phyloP scores from a whole-genome alignment of 495 filamentous ascomycete genomes.

The Talaromyces liani region DNA sequence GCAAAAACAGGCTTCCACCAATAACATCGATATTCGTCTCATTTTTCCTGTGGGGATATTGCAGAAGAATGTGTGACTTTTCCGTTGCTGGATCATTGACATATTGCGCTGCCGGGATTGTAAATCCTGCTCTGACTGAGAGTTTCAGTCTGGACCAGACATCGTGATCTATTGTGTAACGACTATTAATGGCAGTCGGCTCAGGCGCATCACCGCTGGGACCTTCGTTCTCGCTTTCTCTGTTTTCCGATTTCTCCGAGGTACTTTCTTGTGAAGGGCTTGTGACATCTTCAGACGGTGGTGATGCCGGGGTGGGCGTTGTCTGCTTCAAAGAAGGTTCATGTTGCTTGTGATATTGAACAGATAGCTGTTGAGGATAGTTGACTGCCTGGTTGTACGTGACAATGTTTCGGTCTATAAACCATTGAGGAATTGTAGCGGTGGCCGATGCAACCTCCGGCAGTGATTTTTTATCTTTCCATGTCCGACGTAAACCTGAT shows the following conservation, averaged over 20 bases:
- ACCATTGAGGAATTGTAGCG: constrained; percentile 32
- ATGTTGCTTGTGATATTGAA: not conserved
- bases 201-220: constrained; percentile 14
- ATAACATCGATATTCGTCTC: constrained; percentile 23
- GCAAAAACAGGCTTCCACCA: constrained; percentile 49
- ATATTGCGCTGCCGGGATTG: constrained; percentile 32
- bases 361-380: not conserved
- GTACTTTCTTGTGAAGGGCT: not conserved
- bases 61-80: constrained; percentile 59
- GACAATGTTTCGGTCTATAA: constrained; percentile 28
- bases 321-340: not conserved
- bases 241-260: not conserved
- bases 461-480: constrained; percentile 25
- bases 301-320: not conserved
- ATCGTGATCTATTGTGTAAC: constrained; percentile 30
- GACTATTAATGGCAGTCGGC: constrained; percentile 13
- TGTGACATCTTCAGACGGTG: constrained; percentile 9
- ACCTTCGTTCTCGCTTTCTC: constrained; percentile 13
- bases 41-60: constrained; percentile 37
- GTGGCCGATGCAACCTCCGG: constrained; percentile 14
- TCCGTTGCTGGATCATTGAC: constrained; percentile 42
- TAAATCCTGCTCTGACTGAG: constrained; percentile 33
- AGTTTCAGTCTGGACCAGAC: constrained; percentile 34
- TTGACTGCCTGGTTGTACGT: constrained; percentile 21
- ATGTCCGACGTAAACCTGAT: constrained; percentile 31